Evolutionary conservation across 495 filamentous ascomycete species (phyloP).

Genomic region (Parathielavia hyrcaniae): DNA sequence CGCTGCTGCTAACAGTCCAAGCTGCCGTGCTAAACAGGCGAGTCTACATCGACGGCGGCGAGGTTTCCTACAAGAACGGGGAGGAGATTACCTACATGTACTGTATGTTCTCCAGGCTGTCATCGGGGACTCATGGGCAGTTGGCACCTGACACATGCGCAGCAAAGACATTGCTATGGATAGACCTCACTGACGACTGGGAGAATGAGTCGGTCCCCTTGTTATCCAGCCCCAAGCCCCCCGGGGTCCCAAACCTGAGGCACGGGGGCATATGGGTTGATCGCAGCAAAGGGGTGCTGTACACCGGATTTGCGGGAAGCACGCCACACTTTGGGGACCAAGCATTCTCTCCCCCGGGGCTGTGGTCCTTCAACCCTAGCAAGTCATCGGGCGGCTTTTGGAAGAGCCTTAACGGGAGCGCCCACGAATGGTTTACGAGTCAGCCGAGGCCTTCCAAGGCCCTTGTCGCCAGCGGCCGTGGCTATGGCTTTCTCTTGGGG

Average conservation of each 20-base stretch:
- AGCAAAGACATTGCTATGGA: constrained; percentile 24
- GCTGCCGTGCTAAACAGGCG: constrained; percentile 22
- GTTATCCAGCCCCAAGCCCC: constrained; percentile 19
- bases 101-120: constrained; percentile 19
- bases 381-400: constrained; percentile 15
- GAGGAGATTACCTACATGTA: constrained; percentile 16
- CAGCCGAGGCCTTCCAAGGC: constrained; percentile 19
- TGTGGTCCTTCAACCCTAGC: constrained; percentile 25
- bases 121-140: background rate
- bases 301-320: constrained; percentile 25
- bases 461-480: constrained; percentile 17
- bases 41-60: constrained; percentile 26
- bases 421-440: constrained; percentile 17
- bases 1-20: background rate
- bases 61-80: constrained; percentile 20
- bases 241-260: constrained; percentile 14
- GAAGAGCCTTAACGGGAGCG: constrained; percentile 22
- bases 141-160: background rate
- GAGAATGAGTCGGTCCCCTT: constrained; percentile 15
- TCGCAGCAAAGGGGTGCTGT: constrained; percentile 14
- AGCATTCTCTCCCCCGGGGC: constrained; percentile 10
- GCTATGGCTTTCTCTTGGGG: constrained; percentile 22
- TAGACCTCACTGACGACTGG: constrained; percentile 23
- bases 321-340: constrained; percentile 16
- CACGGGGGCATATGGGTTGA: constrained; percentile 26